Base-by-base conservation (phyloP, 805 yeast genomes). In the Priceomyces castillae region DNA sequence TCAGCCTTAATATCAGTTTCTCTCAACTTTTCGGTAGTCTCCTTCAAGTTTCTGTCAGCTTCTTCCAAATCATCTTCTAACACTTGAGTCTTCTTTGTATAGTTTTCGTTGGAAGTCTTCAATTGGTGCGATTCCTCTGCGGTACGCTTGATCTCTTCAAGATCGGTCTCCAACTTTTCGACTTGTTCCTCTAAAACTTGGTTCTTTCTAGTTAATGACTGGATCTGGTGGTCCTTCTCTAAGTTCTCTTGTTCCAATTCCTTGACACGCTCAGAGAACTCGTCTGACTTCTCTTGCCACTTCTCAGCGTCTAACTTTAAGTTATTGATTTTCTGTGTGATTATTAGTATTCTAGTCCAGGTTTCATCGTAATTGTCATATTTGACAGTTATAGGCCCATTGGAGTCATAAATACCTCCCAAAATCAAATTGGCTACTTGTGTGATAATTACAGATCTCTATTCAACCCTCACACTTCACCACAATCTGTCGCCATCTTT, bases 201-300 rank as follows among this genome's bases (percentile, higher is more conserved):
- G 74, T 90, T 92, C 76, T 88, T 90, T 74, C 95, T 90, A 50
- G 90, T 83, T 69, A 94, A 80, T 4, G 97, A 78, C 64, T 89
- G 90, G 67, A 94, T 89, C 67, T 88, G 94, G 75, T 94, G 92
- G 67, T 94, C 99, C 74, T 90, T 90, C 55, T 88, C 92, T 54
- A 87, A 75, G 63, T 80, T 78, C 62, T 89, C 96, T 73, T 92
- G 97, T 70, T 92, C 98, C 67, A 92, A 77, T 62, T 77, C 84
- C 78, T 90, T 94, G 73, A 86, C 81, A 66, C 82, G 83, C 51
- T 77, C 81, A 48, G 82, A 71, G 59, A 86, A 79, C 59, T 87
- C 96, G 62, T 94, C 99, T 48, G 94, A 84, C 76, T 90, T 88
- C 67, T 89, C 97, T 76, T 92, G 97, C 89, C 99, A 95, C 58